Evolutionary conservation across 371 early-diverging fungal genomes (phyloP).

Genomic region (Rhizomucor pusillus): DNA sequence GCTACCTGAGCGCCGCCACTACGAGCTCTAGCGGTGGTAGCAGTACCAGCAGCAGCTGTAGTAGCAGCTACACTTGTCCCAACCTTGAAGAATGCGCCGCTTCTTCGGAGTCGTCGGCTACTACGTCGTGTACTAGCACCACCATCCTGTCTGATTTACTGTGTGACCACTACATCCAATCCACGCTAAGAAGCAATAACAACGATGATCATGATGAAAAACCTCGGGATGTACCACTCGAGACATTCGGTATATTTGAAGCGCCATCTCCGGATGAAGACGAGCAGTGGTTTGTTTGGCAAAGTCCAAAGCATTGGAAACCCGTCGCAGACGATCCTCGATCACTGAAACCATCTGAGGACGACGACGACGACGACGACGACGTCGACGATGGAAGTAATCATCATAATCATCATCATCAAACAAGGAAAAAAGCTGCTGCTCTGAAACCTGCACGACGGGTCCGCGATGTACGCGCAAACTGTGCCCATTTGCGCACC

Average conservation of each 20-base stretch:
- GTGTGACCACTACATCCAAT: conserved; percentile 43
- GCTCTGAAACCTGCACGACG: conserved; percentile 3
- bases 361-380: conserved; percentile 1
- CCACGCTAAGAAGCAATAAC: conserved; percentile 6
- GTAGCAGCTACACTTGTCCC: not conserved
- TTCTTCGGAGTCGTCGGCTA: not conserved
- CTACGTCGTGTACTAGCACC: conserved; percentile 7
- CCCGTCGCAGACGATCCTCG: conserved; percentile 15
- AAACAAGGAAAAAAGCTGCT: not conserved
- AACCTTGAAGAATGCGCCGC: not conserved
- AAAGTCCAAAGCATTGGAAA: conserved; percentile 33
- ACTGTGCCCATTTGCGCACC: conserved; percentile 56
- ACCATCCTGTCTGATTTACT: conserved; percentile 35
- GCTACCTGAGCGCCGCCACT: conserved; percentile 16
- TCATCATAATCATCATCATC: conserved; percentile 3
- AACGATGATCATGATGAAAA: conserved; percentile 7
- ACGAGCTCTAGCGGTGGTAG: conserved; percentile 3
- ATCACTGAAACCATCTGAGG: not conserved
- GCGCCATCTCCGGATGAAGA: conserved; percentile 22
- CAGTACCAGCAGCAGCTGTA: conserved; percentile 7
- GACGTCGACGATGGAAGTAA: not conserved
- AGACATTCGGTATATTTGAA: conserved; percentile 20
- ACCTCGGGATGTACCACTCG: conserved; percentile 16
- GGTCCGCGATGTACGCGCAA: conserved; percentile 47
- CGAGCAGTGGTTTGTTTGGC: conserved; percentile 19